phyloP scores from a whole-genome alignment of 2,329 filamentous ascomycete genomes.

The Sarocladiaceae sp. region DNA sequence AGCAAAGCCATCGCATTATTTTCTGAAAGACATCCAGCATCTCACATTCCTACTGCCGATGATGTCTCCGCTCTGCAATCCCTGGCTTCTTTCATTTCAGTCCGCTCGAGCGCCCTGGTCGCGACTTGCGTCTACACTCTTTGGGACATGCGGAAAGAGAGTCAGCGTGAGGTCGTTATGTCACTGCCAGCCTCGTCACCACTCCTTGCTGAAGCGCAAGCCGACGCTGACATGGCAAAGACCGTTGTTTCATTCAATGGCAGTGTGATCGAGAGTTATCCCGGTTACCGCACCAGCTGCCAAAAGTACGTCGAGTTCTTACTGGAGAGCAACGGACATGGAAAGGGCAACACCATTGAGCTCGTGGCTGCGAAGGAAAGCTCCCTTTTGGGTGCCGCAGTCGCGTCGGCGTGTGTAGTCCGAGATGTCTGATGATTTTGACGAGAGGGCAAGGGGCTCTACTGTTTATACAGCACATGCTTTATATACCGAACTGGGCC shows the following conservation, averaged over 20 bases:
- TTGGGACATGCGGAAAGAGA: constrained; percentile 49
- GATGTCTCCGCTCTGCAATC: constrained; percentile 48
- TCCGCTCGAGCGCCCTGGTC: constrained; percentile 52
- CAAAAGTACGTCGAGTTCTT: constrained; percentile 59
- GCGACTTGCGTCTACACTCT: constrained; percentile 53
- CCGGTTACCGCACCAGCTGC: constrained; percentile 55
- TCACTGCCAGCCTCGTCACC: constrained; percentile 24
- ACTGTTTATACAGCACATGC: not conserved
- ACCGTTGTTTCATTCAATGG: constrained; percentile 72
- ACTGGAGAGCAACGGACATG: constrained; percentile 29
- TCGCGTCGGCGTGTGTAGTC: constrained; percentile 50
- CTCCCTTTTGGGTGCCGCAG: constrained; percentile 68
- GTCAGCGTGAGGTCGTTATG: constrained; percentile 30
- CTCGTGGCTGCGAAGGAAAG: constrained; percentile 68
- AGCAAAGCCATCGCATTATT: constrained; percentile 42
- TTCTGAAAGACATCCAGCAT: constrained; percentile 41
- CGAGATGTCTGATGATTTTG: constrained; percentile 12
- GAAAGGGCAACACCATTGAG: constrained; percentile 40
- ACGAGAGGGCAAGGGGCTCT: constrained; percentile 10
- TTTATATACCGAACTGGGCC: not conserved
- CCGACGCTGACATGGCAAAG: constrained; percentile 38
- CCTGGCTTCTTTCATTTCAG: constrained; percentile 48
- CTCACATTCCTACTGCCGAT: constrained; percentile 29
- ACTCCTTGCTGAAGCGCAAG: constrained; percentile 40
- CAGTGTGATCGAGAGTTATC: constrained; percentile 73